Evolutionary conservation across 192 early-diverging fungal genomes (phyloP), one percentile per base, ranked within the genome.

Genomic region (Entomortierella lignicola): DNA sequence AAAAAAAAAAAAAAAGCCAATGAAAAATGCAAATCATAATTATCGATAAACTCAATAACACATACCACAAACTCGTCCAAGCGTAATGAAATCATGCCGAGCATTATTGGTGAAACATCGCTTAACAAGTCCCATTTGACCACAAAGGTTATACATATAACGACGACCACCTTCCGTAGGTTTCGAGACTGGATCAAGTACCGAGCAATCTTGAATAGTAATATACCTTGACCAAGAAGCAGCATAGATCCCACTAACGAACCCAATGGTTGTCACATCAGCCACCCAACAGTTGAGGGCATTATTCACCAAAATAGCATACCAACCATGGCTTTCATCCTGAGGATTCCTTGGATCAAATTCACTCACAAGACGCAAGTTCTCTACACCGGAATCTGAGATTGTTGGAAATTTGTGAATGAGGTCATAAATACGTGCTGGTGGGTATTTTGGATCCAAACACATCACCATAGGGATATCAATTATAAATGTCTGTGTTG

Each of bases 381-480:
- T 79, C 54, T 79, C 75, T 12, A 79, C 67, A 25, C 75, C 75
- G 21, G 66, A 61, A 23, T 79, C 75, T 2, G 75, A 69, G 8
- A 79, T 61, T 0, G 41, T 79, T 2, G 67, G 67, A 23, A 70
- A 55, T 52, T 79, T 79, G 57, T 79, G 68, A 2, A 79, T 66
- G 2, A 79, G 68, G 18, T 70, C 67, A 39, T 79, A 79, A 21
- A 79, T 57, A 8, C 68, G 42, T 30, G 75, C 75, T 13, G 66
- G 75, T 20, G 75, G 75, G 29, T 79, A 79, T 27, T 70, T 79
- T 12, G 75, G 68, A 37, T 79, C 75, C 0, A 79, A 44, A 32
- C 50, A 61, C 75, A 79, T 79, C 37, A 79, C 75, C 75, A 70
- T 79, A 0, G 75, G 75, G 15, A 79, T 69, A 20, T 79, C 75